Evolutionary conservation across 768 basidiomycete genomes (phyloP).

Genomic region (Hysterangium stoloniferum): DNA sequence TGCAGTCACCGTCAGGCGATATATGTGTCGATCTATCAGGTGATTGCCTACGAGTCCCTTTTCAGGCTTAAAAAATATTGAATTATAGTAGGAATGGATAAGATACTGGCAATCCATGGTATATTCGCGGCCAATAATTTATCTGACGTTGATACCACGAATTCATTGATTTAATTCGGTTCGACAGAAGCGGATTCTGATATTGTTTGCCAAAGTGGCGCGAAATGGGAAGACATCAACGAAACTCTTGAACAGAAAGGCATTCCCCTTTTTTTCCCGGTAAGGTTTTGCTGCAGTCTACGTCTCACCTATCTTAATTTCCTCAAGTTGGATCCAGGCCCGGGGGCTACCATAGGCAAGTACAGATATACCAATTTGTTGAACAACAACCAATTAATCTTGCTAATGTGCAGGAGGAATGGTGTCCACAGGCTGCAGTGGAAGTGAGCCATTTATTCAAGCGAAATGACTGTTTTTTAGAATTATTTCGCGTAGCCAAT

Average conservation of each 20-base stretch:
- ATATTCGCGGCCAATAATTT: constrained; percentile 21
- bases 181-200: constrained; percentile 62
- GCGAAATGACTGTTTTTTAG: background rate
- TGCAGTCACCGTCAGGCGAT: constrained; percentile 39
- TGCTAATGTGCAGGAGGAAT: constrained; percentile 59
- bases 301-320: background rate
- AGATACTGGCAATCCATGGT: constrained; percentile 52
- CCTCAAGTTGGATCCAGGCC: constrained; percentile 29
- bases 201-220: constrained; percentile 68
- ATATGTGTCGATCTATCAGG: constrained; percentile 60
- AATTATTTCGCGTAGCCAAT: constrained; percentile 42
- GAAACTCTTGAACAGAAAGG: constrained; percentile 54
- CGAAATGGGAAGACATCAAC: constrained; percentile 76
- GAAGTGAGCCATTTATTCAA: constrained; percentile 44
- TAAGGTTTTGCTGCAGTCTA: constrained; percentile 27
- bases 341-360: constrained; percentile 38
- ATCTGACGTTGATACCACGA: background rate
- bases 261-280: constrained; percentile 82
- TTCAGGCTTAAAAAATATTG: too few species aligned
- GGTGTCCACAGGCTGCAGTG: constrained; percentile 81
- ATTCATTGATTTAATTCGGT: background rate
- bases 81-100: constrained; percentile 41
- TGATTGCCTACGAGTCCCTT: background rate
- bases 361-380: background rate
- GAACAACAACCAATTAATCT: constrained; percentile 10